Evolutionary conservation across 805 yeast species (phyloP), one percentile per base, ranked within the genome.

Genomic region (Starmerella apicola): DNA sequence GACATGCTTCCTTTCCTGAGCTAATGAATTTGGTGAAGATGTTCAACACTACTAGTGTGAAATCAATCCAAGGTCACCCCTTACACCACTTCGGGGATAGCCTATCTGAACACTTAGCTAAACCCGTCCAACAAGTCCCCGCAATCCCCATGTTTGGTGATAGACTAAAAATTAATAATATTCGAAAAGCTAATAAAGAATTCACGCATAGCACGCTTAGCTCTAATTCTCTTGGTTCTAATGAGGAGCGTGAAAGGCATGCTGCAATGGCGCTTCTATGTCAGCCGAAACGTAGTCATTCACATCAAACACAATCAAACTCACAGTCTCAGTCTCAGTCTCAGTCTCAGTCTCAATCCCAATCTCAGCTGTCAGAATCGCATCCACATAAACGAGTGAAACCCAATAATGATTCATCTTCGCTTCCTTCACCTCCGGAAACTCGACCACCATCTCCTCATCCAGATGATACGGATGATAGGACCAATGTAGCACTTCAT

Each of bases 1-100:
- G 62, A 8, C 63, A 59, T 35, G 54, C 62, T 4, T 59, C 62
- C 1, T 45, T 41, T 29, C 45, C 48, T 0, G 62, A 57, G 32
- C 36, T 57, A 9, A 5, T 37, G 17, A 35, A 37, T 7, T 45
- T 59, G 5, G 28, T 49, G 3, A 33, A 34, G 3, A 12, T 47
- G 27, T 52, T 59, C 36, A 33, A 43, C 3, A 27, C 27, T 3
- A 20, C 22, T 4, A 4, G 21, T 5, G 43, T 46, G 19, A 28
- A 40, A 3, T 42, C 49, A 3, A n/a, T 42, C 12, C 29, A 26
- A 18, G 44, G 44, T 13, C n/a, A n/a, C n/a, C n/a, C n/a, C n/a
- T n/a, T n/a, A n/a, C n/a, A n/a, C n/a, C n/a, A n/a, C n/a, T n/a
- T n/a, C n/a, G n/a, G n/a, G n/a, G n/a, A n/a, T n/a, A n/a, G n/a